phyloP scores from a whole-genome alignment of 495 filamentous ascomycete genomes.

The Annulohypoxylon stygium region DNA sequence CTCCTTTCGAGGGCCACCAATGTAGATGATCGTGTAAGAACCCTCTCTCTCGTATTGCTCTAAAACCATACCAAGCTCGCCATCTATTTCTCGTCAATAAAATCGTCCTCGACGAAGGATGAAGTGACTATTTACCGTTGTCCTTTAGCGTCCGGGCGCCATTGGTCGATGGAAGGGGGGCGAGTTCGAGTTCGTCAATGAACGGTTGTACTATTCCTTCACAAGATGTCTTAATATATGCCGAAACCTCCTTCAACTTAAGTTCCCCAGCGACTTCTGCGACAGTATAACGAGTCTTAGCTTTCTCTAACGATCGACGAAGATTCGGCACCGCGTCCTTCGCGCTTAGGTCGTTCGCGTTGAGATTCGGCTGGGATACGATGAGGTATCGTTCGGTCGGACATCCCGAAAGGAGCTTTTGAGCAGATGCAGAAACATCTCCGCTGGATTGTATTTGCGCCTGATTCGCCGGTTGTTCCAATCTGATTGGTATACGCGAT shows the following conservation, averaged over 20 bases:
- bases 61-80: constrained; percentile 55
- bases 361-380: constrained; percentile 81
- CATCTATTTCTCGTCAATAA: constrained; percentile 51
- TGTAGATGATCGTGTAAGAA: constrained; percentile 64
- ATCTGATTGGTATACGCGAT: constrained; percentile 44
- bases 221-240: constrained; percentile 52
- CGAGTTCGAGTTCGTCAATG: constrained; percentile 64
- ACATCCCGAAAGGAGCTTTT: constrained; percentile 71
- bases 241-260: constrained; percentile 56
- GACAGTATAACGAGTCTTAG: constrained; percentile 55
- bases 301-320: constrained; percentile 52
- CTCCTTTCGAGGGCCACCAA: constrained; percentile 45
- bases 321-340: constrained; percentile 72
- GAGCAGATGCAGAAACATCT: constrained; percentile 55
- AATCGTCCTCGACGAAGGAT: background rate
- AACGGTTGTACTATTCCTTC: constrained; percentile 36
- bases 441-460: constrained; percentile 60
- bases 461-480: constrained; percentile 47
- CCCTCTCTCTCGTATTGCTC: constrained; percentile 50
- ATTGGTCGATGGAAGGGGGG: constrained; percentile 60
- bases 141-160: constrained; percentile 69
- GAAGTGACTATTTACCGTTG: constrained; percentile 64
- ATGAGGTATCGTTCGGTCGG: constrained; percentile 84
- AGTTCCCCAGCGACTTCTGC: constrained; percentile 74
- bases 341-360: constrained; percentile 72